Base-by-base conservation (phyloP, 306 rosid species). In the Vigna trinervia region DNA sequence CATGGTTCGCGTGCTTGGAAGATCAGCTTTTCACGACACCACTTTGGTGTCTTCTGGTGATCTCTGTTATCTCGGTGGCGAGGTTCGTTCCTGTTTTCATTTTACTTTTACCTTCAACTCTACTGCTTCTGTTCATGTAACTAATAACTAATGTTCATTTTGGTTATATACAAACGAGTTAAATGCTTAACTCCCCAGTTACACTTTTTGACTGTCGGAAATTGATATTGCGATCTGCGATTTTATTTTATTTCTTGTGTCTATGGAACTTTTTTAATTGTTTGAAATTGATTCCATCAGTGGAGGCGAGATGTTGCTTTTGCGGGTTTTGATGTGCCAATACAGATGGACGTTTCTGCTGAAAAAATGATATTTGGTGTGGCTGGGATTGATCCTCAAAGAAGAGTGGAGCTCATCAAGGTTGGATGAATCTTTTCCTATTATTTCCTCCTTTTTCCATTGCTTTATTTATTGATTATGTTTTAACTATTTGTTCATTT, bases 241-340 rank as follows among this genome's bases (percentile, higher is more conserved):
- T 11, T 43, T 43, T 43, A 9, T 43, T 43, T 43, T 39, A 39
- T 43, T 43, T 43, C 11, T 43, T 43, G 13, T 43, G 3, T 43
- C 13, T 43, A 10, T 41, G 5, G 5, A 12, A 45, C 12, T 41
- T 9, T 45, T 13, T 45, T 11, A 23, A 50, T 14, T 19, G 66
- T 28, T 4, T 43, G 54, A 63, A 46, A 46, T 73, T 78, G 56
- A 32, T 23, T 60, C 53, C n/a, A 2, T n/a, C 83, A 92, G 96
- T 95, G 98, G 98, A 85, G 91, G 81, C 80, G 97, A 47, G 98
- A 95, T 47, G 96, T 95, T 79, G 98, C 98, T 38, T 92, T 92
- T 78, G 97, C 98, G 4, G 97, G 98, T 43, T 94, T 89, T 73
- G 98, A 88, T 3, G 91, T 95, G 84, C 86, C 97, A 32, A 90